A percentile compares a stretch with the other conserved stretches of the same genome.
Conservation (phyloP, 106 monocot species). For the Amphibolis antarctica region DNA sequence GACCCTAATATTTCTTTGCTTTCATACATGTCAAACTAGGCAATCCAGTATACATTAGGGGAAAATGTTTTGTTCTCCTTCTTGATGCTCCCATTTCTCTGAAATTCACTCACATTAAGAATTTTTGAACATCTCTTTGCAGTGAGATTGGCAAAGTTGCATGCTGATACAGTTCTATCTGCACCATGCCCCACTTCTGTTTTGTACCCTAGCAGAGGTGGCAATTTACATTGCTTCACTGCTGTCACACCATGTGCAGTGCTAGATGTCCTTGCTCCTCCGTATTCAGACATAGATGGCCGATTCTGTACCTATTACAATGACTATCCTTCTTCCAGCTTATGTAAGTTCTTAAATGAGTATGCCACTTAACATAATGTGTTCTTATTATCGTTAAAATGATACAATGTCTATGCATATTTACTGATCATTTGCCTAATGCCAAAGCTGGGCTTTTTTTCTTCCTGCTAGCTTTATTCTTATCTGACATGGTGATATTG, state of each 20-base stretch:
- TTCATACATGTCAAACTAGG: too few species aligned
- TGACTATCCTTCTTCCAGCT: conserved; percentile 76
- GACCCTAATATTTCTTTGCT: too few species aligned
- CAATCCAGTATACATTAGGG: too few species aligned
- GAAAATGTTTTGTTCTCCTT: too few species aligned
- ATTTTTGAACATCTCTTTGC: conserved; percentile 13
- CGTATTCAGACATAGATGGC: conserved; percentile 66
- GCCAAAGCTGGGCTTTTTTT: too few species aligned
- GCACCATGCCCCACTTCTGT: conserved; percentile 71
- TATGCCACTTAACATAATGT: not conserved
- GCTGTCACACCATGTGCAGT: conserved; percentile 78
- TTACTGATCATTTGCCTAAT: not conserved
- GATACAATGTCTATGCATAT: not conserved
- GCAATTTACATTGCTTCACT: conserved; percentile 96
- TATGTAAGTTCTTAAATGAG: conserved; percentile 38
- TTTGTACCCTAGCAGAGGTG: conserved; percentile 77
- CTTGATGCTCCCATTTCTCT: not conserved
- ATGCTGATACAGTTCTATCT: conserved; percentile 51
- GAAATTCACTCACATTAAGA: not conserved
- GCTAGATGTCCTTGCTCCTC: conserved; percentile 87
- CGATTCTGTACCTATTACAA: conserved; percentile 78
- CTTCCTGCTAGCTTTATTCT: too few species aligned
- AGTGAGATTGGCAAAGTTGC: conserved; percentile 71
- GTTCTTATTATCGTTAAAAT: not conserved
- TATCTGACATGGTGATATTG: too few species aligned